These are phyloP conservation scores for Candida hungchunana DNA, from an alignment of 805 yeast species.

Conservation along the genomic window DNA sequence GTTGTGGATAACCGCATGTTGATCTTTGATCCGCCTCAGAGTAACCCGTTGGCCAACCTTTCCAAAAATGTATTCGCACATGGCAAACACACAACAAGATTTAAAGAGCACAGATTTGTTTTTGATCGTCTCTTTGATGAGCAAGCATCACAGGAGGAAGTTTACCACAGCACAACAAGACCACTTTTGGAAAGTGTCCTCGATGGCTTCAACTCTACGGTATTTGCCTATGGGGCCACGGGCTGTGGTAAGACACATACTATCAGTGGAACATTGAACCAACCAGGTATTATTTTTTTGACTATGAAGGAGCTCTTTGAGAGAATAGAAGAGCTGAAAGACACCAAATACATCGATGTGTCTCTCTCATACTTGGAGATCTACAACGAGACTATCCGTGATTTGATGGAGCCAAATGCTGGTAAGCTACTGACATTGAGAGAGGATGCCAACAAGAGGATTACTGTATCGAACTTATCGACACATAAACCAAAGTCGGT, in stretches of 20 bases:
- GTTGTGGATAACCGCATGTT: slow-evolving; percentile 85
- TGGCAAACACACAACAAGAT: slow-evolving; percentile 39
- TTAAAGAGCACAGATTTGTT: slow-evolving; percentile 72
- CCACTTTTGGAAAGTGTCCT: slow-evolving; percentile 71
- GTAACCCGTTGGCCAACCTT: slow-evolving; percentile 46
- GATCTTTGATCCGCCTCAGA: slow-evolving; percentile 79
- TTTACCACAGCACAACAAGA: slow-evolving; percentile 60
- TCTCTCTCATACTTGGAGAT: slow-evolving; percentile 77
- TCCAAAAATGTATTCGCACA: slow-evolving; percentile 33
- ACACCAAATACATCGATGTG: slow-evolving; percentile 54
- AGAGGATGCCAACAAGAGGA: slow-evolving; percentile 64
- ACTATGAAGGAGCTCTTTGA: slow-evolving; percentile 74
- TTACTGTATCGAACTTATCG: slow-evolving; percentile 68
- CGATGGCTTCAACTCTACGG: slow-evolving; percentile 86
- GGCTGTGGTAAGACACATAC: slow-evolving; percentile 98
- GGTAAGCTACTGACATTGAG: slow-evolving; percentile 53
- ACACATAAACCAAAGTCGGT: slow-evolving; percentile 57
- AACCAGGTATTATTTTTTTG: slow-evolving; percentile 76
- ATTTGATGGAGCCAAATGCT: slow-evolving; percentile 57
- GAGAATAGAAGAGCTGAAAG: slow-evolving; percentile 51
- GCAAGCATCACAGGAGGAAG: slow-evolving; percentile 57
- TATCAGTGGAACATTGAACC: slow-evolving; percentile 65
- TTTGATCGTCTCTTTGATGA: slow-evolving; percentile 79
- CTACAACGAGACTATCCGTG: slow-evolving; percentile 85
- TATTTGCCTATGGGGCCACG: slow-evolving; percentile 95